Evolutionary conservation across 2,329 filamentous ascomycete genomes (phyloP).

Genomic region (Cladosporium sp.): DNA sequence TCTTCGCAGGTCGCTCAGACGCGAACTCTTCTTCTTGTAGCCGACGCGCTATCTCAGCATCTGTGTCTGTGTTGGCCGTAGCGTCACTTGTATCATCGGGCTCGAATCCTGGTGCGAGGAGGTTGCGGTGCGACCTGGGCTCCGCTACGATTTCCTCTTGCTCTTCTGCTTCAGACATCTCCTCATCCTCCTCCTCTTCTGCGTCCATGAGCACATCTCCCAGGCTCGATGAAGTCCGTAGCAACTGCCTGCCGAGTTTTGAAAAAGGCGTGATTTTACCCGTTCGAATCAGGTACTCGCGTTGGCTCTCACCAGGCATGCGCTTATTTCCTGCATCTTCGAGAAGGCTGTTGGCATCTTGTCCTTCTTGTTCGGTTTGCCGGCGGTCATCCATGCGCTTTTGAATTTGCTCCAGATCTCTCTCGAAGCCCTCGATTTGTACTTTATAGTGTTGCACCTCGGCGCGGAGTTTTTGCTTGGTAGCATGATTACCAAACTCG

Average conservation of each 20-base stretch:
- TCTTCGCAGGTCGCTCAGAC: slow-evolving; percentile 37
- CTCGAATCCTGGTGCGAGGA: slow-evolving; percentile 46
- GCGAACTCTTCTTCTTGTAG: slow-evolving; percentile 34
- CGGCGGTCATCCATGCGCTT: slow-evolving; percentile 73
- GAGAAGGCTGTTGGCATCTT: slow-evolving; percentile 27
- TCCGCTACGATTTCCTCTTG: slow-evolving; percentile 21
- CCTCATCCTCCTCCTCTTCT: slow-evolving; percentile 61
- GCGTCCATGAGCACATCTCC: slow-evolving; percentile 76
- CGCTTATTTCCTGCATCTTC: slow-evolving; percentile 52
- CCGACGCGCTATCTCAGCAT: slow-evolving; percentile 27
- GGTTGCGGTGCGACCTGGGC: slow-evolving; percentile 43
- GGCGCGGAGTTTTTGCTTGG: slow-evolving; percentile 55
- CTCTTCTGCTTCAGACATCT: slow-evolving; percentile 22
- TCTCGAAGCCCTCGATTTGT: slow-evolving; percentile 60
- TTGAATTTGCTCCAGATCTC: slow-evolving; percentile 75
- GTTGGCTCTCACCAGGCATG: slow-evolving; percentile 73
- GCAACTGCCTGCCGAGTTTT: slow-evolving; percentile 62
- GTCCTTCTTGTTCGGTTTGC: slow-evolving; percentile 46
- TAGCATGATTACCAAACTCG: slow-evolving; percentile 50
- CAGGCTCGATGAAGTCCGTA: slow-evolving; percentile 62
- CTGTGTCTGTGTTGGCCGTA: slow-evolving; percentile 22
- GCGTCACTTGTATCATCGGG: slow-evolving; percentile 23
- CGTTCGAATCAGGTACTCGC: slow-evolving; percentile 88
- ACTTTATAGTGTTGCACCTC: slow-evolving; percentile 63
- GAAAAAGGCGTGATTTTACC: slow-evolving; percentile 98